A percentile compares a stretch with the other conserved stretches of the same genome.
Evolutionary conservation across 306 rosid genomes (phyloP).

Genomic region (Trifolium fragiferum): DNA sequence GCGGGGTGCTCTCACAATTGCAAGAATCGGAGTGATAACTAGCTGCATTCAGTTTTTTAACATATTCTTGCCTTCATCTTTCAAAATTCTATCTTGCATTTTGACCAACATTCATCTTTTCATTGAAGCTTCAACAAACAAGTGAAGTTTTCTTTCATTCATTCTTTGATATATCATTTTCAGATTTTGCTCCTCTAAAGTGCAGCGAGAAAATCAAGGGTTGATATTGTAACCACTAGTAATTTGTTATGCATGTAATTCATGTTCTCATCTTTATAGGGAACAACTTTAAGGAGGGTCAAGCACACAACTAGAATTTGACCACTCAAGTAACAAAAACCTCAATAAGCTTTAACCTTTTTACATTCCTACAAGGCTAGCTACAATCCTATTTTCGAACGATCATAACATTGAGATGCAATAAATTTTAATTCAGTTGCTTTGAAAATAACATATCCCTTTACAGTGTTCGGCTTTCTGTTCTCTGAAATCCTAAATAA

Average conservation of each 20-base stretch:
- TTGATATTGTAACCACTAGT: too few species aligned
- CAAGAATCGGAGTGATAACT: slow-evolving; percentile 45
- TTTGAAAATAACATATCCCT: not conserved
- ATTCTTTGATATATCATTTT: too few species aligned
- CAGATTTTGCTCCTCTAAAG: too few species aligned
- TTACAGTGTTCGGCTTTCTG: not conserved
- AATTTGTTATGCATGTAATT: too few species aligned
- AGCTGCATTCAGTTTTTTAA: too few species aligned
- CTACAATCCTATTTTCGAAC: slow-evolving; percentile 6
- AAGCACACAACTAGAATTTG: not conserved
- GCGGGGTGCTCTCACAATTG: slow-evolving; percentile 98
- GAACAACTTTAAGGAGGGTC: not conserved
- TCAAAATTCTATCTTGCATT: too few species aligned
- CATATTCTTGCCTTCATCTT: too few species aligned
- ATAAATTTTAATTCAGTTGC: not conserved
- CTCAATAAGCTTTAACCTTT: slow-evolving; percentile 1
- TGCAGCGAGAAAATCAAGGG: too few species aligned
- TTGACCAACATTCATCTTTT: too few species aligned
- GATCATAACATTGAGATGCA: not conserved
- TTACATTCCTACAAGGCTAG: not conserved
- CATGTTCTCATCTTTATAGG: not conserved
- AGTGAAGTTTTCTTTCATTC: not conserved
- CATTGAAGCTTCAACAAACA: not conserved
- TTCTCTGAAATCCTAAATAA: not conserved
- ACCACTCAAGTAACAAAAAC: not conserved